Evolutionary conservation across 208 protist species (phyloP).

Genomic region (Crithidia mellificae): DNA sequence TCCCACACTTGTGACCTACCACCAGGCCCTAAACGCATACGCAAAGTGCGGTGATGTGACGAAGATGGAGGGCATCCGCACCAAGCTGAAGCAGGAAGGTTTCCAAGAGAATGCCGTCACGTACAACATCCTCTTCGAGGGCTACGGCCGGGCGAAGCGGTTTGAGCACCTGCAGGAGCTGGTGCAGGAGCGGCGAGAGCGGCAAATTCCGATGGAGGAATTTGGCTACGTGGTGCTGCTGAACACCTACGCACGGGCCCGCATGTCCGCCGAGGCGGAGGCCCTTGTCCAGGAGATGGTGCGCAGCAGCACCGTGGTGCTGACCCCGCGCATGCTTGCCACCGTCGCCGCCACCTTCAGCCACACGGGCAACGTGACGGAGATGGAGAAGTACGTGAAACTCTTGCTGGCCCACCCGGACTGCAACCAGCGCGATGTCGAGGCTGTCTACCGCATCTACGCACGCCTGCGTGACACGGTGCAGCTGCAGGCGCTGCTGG

Average conservation of each 20-base stretch:
- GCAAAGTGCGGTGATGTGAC: slow-evolving; percentile 87
- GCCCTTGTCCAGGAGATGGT: slow-evolving; percentile 82
- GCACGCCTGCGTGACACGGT: slow-evolving; percentile 77
- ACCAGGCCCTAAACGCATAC: slow-evolving; percentile 92
- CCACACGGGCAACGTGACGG: slow-evolving; percentile 53
- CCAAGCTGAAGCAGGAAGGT: slow-evolving; percentile 58
- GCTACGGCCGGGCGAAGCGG: slow-evolving; percentile 86
- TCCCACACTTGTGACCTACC: slow-evolving; percentile 89
- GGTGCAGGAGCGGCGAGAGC: slow-evolving; percentile 68
- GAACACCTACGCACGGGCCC: slow-evolving; percentile 77
- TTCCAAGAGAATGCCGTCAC: slow-evolving; percentile 85
- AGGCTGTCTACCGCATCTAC: slow-evolving; percentile 88
- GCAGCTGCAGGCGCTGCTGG: slow-evolving; percentile 84
- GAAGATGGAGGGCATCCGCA: slow-evolving; percentile 83
- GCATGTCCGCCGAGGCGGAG: slow-evolving; percentile 70
- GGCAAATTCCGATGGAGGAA: slow-evolving; percentile 86
- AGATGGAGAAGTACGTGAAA: slow-evolving; percentile 83
- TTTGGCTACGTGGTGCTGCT: slow-evolving; percentile 86
- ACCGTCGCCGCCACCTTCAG: slow-evolving; percentile 79
- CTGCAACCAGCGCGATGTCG: slow-evolving; percentile 69
- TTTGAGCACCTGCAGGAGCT: slow-evolving; percentile 86
- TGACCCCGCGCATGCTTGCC: slow-evolving; percentile 79
- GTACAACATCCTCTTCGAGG: slow-evolving; percentile 91
- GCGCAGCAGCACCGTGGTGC: slow-evolving; percentile 42
- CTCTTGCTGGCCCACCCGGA: slow-evolving; percentile 79